Percentiles rank a stretch among this genome's conserved stretches.
Conservation (phyloP, 345 rosid species). For the Fremontodendron californicum region DNA sequence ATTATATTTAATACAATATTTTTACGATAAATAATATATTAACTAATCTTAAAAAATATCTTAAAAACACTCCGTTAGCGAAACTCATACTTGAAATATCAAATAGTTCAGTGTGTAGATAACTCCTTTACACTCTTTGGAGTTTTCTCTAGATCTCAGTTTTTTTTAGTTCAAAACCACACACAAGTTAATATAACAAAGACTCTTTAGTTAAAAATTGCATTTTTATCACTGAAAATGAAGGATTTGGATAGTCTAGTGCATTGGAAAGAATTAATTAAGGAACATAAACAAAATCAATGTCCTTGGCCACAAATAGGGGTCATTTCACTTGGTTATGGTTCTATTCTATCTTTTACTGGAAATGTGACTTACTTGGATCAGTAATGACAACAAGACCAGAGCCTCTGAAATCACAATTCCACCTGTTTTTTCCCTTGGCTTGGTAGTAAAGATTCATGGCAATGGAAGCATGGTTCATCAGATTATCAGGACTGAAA, state of each 20-base stretch:
- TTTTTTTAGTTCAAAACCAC: background rate
- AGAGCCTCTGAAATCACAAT: slow-evolving; percentile 58
- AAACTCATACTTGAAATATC: too few relatives aligned
- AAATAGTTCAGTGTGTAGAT: background rate
- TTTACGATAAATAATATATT: too few relatives aligned
- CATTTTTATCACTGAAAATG: background rate
- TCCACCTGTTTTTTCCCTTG: slow-evolving; percentile 58
- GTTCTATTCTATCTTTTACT: background rate
- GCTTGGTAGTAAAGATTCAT: slow-evolving; percentile 75
- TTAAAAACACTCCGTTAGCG: too few relatives aligned
- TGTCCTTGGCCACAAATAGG: background rate
- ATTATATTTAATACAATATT: too few relatives aligned
- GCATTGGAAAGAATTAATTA: background rate
- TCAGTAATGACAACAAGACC: slow-evolving; percentile 54
- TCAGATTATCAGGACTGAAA: slow-evolving; percentile 42
- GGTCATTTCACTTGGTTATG: background rate
- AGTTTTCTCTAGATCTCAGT: background rate
- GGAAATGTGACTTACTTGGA: slow-evolving; percentile 42
- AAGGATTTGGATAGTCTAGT: background rate
- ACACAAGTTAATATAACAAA: background rate
- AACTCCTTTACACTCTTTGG: background rate
- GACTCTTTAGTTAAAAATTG: background rate
- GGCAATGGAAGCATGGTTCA: slow-evolving; percentile 62
- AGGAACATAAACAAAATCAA: background rate
- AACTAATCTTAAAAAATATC: too few relatives aligned